Conservation (phyloP, 768 basidiomycete species). For the Mycena capillaripes region DNA sequence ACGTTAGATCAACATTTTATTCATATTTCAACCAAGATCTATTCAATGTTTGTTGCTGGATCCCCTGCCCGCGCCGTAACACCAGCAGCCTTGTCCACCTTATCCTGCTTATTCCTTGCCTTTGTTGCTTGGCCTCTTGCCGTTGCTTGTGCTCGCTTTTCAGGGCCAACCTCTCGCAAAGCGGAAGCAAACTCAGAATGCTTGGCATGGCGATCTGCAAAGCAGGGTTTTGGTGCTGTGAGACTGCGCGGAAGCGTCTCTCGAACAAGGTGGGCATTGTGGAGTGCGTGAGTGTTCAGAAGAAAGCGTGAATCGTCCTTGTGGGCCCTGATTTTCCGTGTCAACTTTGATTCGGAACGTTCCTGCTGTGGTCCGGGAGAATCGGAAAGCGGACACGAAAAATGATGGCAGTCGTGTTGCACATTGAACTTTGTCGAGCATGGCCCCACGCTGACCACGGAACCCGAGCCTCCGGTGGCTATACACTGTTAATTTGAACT, state of each 20-base stretch:
- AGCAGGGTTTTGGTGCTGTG: neutral
- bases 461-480: too few species aligned
- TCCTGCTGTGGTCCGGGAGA: neutral
- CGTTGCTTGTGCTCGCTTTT: neutral
- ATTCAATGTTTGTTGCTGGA: neutral
- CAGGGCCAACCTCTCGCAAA: slow-evolving; percentile 1
- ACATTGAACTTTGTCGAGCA: too few species aligned
- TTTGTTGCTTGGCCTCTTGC: neutral
- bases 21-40: neutral
- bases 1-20: neutral
- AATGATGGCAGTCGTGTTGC: slow-evolving; percentile 1
- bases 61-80: neutral
- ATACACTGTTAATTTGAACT: too few species aligned
- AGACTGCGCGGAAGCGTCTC: too few species aligned
- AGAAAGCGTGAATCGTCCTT: neutral
- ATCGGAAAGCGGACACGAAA: neutral
- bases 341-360: neutral
- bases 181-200: neutral
- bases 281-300: slow-evolving; percentile 3
- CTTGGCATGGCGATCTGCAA: neutral
- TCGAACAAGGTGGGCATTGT: slow-evolving; percentile 3
- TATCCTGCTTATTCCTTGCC: neutral
- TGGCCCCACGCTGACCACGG: too few species aligned
- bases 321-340: neutral
- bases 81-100: neutral